phyloP scores from a whole-genome alignment of 192 early-diverging fungal genomes.

The Allomyces macrogynus region DNA sequence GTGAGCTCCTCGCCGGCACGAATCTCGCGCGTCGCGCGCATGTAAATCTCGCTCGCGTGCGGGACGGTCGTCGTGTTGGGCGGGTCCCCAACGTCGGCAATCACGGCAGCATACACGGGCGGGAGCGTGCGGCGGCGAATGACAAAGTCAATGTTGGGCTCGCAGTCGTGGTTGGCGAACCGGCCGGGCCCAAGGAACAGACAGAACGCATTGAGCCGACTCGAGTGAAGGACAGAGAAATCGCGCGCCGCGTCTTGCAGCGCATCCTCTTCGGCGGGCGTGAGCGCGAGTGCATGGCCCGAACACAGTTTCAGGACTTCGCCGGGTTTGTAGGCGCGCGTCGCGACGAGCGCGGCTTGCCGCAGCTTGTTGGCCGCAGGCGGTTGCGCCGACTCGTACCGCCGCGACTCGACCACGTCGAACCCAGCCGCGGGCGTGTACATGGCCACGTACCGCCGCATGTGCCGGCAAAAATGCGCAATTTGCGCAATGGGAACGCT shows the following conservation, averaged over 20 bases:
- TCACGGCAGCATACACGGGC: neutral
- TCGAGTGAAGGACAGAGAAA: constrained; percentile 47
- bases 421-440: constrained; percentile 39
- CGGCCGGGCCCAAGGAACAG: constrained; percentile 49
- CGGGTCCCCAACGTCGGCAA: too few relatives aligned
- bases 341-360: constrained; percentile 19
- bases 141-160: constrained; percentile 33
- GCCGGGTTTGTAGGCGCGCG: constrained; percentile 12
- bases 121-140: constrained; percentile 5
- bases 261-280: constrained; percentile 9
- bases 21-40: constrained; percentile 42
- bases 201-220: constrained; percentile 27
- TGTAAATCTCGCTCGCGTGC: constrained; percentile 25
- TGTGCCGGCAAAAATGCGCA: constrained; percentile 20
- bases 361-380: constrained; percentile 3
- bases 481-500: neutral
- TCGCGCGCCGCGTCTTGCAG: constrained; percentile 18
- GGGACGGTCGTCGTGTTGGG: neutral
- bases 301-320: constrained; percentile 17
- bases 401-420: constrained; percentile 32
- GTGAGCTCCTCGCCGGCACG: constrained; percentile 51
- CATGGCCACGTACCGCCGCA: constrained; percentile 37
- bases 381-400: constrained; percentile 22
- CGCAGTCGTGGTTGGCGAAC: constrained; percentile 59
- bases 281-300: constrained; percentile 33